Evolutionary conservation across 2,329 filamentous ascomycete species (phyloP).

Genomic region (Arthrobotrys pseudoclavata): DNA sequence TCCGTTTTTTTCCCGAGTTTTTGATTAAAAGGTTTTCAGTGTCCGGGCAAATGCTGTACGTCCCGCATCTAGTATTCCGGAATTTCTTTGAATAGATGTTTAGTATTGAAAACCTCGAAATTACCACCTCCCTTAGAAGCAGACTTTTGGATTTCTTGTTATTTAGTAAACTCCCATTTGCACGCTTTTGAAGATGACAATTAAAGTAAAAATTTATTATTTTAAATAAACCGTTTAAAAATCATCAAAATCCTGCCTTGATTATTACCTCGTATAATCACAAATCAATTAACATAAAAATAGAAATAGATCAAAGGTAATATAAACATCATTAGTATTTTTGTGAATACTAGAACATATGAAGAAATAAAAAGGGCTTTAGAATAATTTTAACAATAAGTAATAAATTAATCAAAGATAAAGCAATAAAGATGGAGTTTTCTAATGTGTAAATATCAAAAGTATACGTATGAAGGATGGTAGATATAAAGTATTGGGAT

Average conservation of each 20-base stretch:
- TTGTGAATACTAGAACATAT: constrained; percentile 4
- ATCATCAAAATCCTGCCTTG: neutral
- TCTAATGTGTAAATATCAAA: constrained; percentile 1
- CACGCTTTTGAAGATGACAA: constrained; percentile 10
- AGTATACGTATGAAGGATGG: constrained; percentile 6
- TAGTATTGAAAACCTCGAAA: constrained; percentile 69
- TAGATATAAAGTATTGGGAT: constrained; percentile 11
- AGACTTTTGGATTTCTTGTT: constrained; percentile 66
- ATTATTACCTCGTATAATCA: constrained; percentile 11
- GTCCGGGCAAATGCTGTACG: constrained; percentile 67
- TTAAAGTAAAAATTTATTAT: neutral
- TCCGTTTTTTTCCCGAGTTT: constrained; percentile 3
- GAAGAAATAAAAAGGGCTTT: constrained; percentile 6
- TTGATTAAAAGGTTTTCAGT: constrained; percentile 61
- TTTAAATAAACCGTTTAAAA: constrained; percentile 1
- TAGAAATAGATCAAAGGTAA: constrained; percentile 5
- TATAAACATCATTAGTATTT: constrained; percentile 15
- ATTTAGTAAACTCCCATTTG: constrained; percentile 66
- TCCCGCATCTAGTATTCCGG: constrained; percentile 69
- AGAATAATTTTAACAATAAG: neutral
- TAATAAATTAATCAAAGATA: neutral
- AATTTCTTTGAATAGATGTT: constrained; percentile 67
- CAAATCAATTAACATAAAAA: constrained; percentile 15
- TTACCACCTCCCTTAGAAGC: constrained; percentile 67
- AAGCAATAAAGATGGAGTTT: neutral